These are phyloP conservation scores for Neoboletus subvelutipes DNA, from an alignment of 768 basidiomycete genomes.

Conservation along the genomic window DNA sequence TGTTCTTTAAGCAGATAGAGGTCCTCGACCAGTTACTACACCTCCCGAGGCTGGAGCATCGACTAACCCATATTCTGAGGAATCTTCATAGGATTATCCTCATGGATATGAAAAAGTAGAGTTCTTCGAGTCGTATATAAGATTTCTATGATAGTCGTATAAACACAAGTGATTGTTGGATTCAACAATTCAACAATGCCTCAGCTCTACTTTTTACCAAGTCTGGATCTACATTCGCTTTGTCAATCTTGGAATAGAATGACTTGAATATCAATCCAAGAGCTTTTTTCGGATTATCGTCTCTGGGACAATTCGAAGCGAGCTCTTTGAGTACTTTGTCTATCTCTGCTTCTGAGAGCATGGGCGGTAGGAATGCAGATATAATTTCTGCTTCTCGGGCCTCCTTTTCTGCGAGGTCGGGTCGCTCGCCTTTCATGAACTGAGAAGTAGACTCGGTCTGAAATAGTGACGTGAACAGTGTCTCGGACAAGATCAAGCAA, in stretches of 20 bases:
- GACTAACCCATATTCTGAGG: not conserved
- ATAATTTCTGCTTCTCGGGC: slow-evolving; percentile 54
- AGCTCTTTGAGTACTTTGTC: slow-evolving; percentile 49
- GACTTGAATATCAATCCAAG: slow-evolving; percentile 56
- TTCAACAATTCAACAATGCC: slow-evolving; percentile 31
- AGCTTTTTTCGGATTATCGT: slow-evolving; percentile 22
- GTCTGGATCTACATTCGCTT: slow-evolving; percentile 53
- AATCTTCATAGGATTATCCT: slow-evolving; percentile 3
- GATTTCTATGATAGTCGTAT: not conserved
- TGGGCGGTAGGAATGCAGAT: slow-evolving; percentile 56
- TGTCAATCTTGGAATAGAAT: slow-evolving; percentile 64
- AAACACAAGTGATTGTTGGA: not conserved
- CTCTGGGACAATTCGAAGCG: slow-evolving; percentile 28
- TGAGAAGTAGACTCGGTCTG: slow-evolving; percentile 61
- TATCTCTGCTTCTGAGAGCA: slow-evolving; percentile 54
- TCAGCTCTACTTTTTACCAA: slow-evolving; percentile 55
- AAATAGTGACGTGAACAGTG: slow-evolving; percentile 9
- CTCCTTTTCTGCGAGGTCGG: slow-evolving; percentile 67
- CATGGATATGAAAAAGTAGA: not conserved
- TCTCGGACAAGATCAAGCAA: not conserved
- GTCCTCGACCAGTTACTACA: not conserved
- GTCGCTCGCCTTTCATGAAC: slow-evolving; percentile 55
- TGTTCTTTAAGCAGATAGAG: not conserved
- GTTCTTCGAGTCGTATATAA: not conserved
- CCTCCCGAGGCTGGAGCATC: slow-evolving; percentile 2